These are phyloP conservation scores for Tuber magnatum DNA, from an alignment of 495 filamentous ascomycete species.

Conservation along the genomic window DNA sequence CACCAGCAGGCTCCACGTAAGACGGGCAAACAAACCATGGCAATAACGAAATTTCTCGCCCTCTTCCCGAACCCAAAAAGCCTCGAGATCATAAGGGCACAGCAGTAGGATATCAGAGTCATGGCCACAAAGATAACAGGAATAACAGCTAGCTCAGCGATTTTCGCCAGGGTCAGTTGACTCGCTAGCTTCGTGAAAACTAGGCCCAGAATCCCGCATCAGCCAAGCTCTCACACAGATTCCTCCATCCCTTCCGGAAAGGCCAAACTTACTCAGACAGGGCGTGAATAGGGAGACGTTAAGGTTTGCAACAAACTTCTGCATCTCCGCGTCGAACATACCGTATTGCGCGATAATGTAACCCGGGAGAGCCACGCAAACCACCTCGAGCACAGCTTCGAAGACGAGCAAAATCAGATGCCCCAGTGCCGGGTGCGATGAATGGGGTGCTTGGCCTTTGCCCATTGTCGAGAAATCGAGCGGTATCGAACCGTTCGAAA, in stretches of 20 bases:
- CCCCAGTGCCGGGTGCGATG: slow-evolving; percentile 50
- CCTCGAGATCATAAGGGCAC: slow-evolving; percentile 61
- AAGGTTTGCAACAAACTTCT: slow-evolving; percentile 91
- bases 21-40: slow-evolving; percentile 62
- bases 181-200: slow-evolving; percentile 98
- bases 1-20: not conserved
- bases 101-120: slow-evolving; percentile 72
- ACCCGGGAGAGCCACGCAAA: slow-evolving; percentile 91
- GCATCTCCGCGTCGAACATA: slow-evolving; percentile 86
- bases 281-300: slow-evolving; percentile 93
- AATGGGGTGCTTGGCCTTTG: slow-evolving; percentile 20
- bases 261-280: slow-evolving; percentile 68
- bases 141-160: slow-evolving; percentile 84
- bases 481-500: slow-evolving; percentile 27
- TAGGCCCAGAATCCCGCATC: slow-evolving; percentile 40
- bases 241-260: not conserved
- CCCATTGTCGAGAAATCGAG: slow-evolving; percentile 22
- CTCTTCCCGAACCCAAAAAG: slow-evolving; percentile 73
- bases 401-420: slow-evolving; percentile 82
- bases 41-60: slow-evolving; percentile 84
- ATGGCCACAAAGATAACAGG: slow-evolving; percentile 87
- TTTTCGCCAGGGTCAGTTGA: slow-evolving; percentile 82
- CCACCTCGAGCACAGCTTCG: slow-evolving; percentile 90
- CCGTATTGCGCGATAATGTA: slow-evolving; percentile 84
- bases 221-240: slow-evolving; percentile 11